Evolutionary conservation across 192 early-diverging fungal species (phyloP).

Genomic region (Coemansia biformis): DNA sequence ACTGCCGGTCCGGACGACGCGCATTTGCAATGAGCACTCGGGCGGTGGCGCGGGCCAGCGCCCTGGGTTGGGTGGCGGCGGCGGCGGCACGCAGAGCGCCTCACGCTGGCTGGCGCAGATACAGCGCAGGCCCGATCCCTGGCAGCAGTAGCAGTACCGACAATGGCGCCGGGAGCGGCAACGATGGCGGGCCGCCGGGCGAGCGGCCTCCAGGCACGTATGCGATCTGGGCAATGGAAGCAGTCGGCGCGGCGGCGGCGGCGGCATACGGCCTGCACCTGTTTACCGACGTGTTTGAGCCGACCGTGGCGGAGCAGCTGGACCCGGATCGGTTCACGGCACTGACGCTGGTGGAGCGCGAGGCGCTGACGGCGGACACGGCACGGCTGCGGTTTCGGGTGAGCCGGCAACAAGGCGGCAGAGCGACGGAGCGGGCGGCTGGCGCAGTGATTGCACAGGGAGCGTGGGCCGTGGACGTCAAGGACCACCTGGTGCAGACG

Average conservation of each 20-base stretch:
- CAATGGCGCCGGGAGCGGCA: too few relatives aligned
- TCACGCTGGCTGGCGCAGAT: too few relatives aligned
- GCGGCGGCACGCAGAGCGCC: too few relatives aligned
- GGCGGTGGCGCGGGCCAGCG: too few relatives aligned
- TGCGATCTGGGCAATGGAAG: slow-evolving; percentile 47
- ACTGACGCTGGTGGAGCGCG: slow-evolving; percentile 46
- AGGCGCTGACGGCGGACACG: slow-evolving; percentile 51
- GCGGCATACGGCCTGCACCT: slow-evolving; percentile 34
- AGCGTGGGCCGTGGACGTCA: slow-evolving; percentile 59
- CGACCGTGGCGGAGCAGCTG: slow-evolving; percentile 26
- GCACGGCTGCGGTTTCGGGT: slow-evolving; percentile 55
- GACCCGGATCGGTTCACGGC: slow-evolving; percentile 52
- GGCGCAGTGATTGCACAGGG: slow-evolving; percentile 31
- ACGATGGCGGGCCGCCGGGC: neutral
- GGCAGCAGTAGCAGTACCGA: too few relatives aligned
- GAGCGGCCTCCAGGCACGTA: slow-evolving; percentile 37
- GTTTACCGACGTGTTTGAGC: slow-evolving; percentile 36
- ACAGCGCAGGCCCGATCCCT: too few relatives aligned
- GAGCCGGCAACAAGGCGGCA: slow-evolving; percentile 2
- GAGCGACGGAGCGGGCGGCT: slow-evolving; percentile 10
- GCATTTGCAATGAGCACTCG: too few relatives aligned
- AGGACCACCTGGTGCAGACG: slow-evolving; percentile 66
- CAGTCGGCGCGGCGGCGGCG: slow-evolving; percentile 24
- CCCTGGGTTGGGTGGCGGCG: too few relatives aligned
- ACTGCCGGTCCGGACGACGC: too few relatives aligned